Base-by-base conservation (phyloP, 441 rosid genomes). In the Bocquillonia castaneifolia region DNA sequence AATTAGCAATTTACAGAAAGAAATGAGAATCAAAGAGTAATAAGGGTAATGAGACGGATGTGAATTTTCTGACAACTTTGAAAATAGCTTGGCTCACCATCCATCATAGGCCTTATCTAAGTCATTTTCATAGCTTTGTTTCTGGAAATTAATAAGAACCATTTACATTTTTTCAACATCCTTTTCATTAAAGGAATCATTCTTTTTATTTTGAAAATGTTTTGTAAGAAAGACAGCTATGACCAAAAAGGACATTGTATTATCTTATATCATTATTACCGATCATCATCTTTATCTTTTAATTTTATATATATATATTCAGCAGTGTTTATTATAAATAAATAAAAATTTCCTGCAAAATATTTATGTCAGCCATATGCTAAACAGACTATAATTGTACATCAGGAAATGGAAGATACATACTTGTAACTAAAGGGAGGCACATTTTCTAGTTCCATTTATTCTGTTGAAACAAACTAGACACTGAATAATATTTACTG, bases 371-470 rank as follows among this genome's bases (percentile, higher is more conserved):
- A n/a, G n/a, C n/a, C n/a, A n/a, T n/a, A n/a, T n/a, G n/a, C n/a
- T n/a, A n/a, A n/a, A n/a, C n/a, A n/a, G n/a, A n/a, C n/a, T n/a
- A n/a, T n/a, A n/a, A n/a, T n/a, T n/a, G n/a, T 14, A 23, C 12
- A 20, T 25, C 48, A 44, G 48, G 15, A 44, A 3, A 45, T 10
- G 3, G 50, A n/a, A n/a, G n/a, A n/a, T n/a, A n/a, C n/a, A n/a
- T n/a, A n/a, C n/a, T n/a, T n/a, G n/a, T n/a, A n/a, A n/a, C n/a
- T n/a, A n/a, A n/a, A n/a, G n/a, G n/a, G n/a, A n/a, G n/a, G n/a
- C n/a, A 48, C 50, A 66, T 48, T 60, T 62, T 69, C 63, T 63
- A 75, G 76, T 47, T 55, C 61, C 76, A 53, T 48, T 58, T 59
- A 53, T 52, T 45, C 55, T 50, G n/a, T n/a, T n/a, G 25, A 68